Base-by-base conservation (phyloP, 352 stramenopile species). In the Pythium aquatile region DNA sequence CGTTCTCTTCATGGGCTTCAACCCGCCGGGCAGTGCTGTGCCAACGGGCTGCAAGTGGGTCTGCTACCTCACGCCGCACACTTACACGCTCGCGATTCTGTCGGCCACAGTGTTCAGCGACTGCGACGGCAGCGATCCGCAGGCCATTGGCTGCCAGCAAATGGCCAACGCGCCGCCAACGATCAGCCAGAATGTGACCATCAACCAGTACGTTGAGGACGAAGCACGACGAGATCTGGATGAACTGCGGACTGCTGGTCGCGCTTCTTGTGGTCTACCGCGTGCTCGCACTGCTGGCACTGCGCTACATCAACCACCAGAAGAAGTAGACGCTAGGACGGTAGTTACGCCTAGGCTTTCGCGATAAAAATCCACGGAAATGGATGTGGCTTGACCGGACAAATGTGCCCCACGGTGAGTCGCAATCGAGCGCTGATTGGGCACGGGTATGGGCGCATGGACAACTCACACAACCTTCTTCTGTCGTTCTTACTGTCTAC, bases 221-320 rank as follows among this genome's bases (percentile, higher is more conserved):
- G 30, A 49, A 66, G 2, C 56, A 72, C 60, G 58, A 75, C 55
- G 52, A 75, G 17, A 40, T 67, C 13, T 26, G 40, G 29, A 30
- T n/a, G 2, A 56, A 69, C 59, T 56, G 61, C 29, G 29, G 32
- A 4, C 16, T 65, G 10, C 26, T 70, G 3, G 7, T 66, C n/a
- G 55, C 28, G 28, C 53, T 47, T 39, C 63, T 70, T n/a, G 42
- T 58, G 24, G 39, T 67, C 46, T 58, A 68, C 44, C 65, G 55
- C 20, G 7, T 76, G 0, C 55, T 76, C 7, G 60, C 58, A 6
- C 55, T 76, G 7, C 5, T 75, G 11, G 61, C 59, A 9, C 46
- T 76, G 42, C 60, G 66, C 32, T 73, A 55, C 29, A 16, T 76
- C 29, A 73, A 70, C 49, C 51, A 73, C 55, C 69, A 76, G 61